Conservation (phyloP, 257 asterid genomes). For the Mitragyna speciosa region DNA sequence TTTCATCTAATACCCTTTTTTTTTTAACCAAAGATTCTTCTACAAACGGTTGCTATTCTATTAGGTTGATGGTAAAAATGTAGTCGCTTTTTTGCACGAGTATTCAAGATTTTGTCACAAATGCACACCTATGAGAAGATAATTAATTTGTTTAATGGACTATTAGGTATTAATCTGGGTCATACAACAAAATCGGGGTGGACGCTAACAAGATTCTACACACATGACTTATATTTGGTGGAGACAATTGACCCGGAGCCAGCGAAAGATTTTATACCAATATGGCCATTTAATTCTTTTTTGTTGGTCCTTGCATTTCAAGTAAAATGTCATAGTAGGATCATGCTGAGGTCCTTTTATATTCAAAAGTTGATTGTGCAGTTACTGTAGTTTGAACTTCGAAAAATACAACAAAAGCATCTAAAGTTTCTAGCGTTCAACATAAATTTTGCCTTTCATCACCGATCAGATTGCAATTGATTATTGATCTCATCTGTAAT, state of each 20-base stretch:
- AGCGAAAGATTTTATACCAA: not conserved
- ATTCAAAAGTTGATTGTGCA: not conserved
- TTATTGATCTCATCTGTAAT: not conserved
- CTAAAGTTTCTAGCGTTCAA: not conserved
- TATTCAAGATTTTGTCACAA: too few species aligned
- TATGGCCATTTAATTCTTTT: not conserved
- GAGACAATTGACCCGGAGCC: too few species aligned
- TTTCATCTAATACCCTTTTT: not conserved
- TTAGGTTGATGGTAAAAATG: too few species aligned
- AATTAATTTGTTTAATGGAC: too few species aligned
- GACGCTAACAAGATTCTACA: too few species aligned
- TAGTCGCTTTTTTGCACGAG: too few species aligned
- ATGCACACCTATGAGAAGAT: too few species aligned
- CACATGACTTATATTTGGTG: too few species aligned
- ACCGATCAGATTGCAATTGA: not conserved
- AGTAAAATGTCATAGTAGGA: not conserved
- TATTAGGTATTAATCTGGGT: too few species aligned
- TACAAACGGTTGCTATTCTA: too few species aligned
- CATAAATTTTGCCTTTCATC: not conserved
- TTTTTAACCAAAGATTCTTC: too few species aligned
- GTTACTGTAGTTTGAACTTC: not conserved
- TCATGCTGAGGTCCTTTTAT: not conserved
- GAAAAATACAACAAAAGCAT: not conserved
- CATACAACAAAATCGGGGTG: too few species aligned
- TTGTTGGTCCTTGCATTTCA: not conserved